Conservation (phyloP, 225 moss, liverwort and hornwort species). For the Straminergon stramineum region DNA sequence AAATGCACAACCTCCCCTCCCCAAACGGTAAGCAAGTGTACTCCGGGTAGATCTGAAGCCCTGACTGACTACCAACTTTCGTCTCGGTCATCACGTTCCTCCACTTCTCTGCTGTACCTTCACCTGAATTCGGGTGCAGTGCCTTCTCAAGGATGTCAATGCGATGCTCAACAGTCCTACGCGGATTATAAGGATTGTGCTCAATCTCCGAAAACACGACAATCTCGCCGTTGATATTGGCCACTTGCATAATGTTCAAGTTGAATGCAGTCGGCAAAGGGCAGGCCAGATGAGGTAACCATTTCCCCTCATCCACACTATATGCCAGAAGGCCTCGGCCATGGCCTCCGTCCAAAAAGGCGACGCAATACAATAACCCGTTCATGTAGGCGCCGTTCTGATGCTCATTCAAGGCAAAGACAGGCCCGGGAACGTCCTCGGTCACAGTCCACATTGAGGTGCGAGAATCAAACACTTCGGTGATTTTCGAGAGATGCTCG, state of each 20-base stretch:
- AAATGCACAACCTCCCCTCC: conserved; percentile 4
- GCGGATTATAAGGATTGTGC: neutral
- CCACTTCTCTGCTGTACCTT: neutral
- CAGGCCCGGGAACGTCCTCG: neutral
- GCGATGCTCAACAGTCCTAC: neutral
- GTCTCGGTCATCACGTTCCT: neutral
- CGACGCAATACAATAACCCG: conserved; percentile 5
- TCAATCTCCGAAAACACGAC: conserved; percentile 7
- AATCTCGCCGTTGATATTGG: neutral
- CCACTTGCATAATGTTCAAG: neutral
- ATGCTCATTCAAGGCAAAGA: neutral
- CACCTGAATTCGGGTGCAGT: too few relatives aligned
- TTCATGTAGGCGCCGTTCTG: neutral
- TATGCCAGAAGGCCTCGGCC: conserved; percentile 1
- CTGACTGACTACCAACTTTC: neutral
- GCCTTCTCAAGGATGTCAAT: neutral
- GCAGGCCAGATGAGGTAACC: neutral
- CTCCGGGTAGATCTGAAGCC: conserved; percentile 7
- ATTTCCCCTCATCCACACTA: neutral
- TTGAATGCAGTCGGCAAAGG: neutral
- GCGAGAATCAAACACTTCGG: conserved; percentile 21
- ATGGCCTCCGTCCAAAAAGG: neutral
- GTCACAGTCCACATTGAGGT: conserved; percentile 5
- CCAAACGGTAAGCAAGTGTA: neutral
- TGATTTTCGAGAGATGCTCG: neutral